Evolutionary conservation across 495 filamentous ascomycete species (phyloP), one percentile per base, ranked within the genome.

Genomic region (Penicillium egyptiacum): DNA sequence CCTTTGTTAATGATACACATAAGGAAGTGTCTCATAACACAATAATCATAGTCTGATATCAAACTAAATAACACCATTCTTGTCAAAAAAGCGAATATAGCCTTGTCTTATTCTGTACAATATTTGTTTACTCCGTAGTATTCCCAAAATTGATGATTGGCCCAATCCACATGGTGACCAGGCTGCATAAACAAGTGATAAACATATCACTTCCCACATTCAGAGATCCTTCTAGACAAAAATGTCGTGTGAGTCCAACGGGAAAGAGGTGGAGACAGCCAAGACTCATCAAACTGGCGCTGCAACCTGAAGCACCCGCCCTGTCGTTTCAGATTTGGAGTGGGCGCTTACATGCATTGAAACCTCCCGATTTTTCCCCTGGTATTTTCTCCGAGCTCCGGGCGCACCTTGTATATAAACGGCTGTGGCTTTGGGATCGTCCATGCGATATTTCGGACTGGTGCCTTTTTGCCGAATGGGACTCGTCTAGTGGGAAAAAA

Each of bases 281-380:
- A 62, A 64, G 57, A 17, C 33, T 63, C 37, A 55, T 70, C 62
- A 72, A 72, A 70, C 69, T 70, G 65, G 69, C 65, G 63, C 67
- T 62, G 61, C 53, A 51, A 69, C 59, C 62, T 71, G 68, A 71
- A 71, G 64, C 68, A 71, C 61, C 66, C 66, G 66, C 67, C 52
- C 45, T 50, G 51, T 56, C 44, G 69, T 72, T 72, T 72, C 69
- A 72, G 65, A 65, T 30, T 63, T 46, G n/a, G 44, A 50, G 58
- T 64, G 60, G 65, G 67, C 67, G 67, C 67, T 68, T 70, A 70
- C 65, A 55, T 62, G 67, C 67, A 68, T 45, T 68, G 59, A 63
- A 62, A 66, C 61, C 48, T 50, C 41, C 53, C 45, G 30, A 14
- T 39, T 20, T 40, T 45, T 17, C 28, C 19, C 40, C 43, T 56